phyloP scores from a whole-genome alignment of 1,284 basidiomycete species.

The Cutaneotrichosporon curvatum region DNA sequence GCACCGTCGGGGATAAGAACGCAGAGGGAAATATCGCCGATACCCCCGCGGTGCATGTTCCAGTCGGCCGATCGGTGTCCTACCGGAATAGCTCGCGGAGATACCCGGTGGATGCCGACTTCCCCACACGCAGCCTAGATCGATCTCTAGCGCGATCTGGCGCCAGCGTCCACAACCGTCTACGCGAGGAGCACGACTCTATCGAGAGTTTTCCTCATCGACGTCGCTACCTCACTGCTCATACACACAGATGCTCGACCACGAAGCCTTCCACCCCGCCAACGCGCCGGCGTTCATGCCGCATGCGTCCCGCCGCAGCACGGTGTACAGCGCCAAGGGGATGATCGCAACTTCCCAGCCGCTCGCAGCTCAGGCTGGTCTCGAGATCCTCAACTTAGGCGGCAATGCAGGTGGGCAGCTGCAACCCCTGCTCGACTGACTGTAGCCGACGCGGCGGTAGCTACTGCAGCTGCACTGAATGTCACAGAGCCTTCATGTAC shows the following conservation, averaged over 20 bases:
- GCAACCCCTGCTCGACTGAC: not conserved
- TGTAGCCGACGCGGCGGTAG: constrained; percentile 64
- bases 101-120: too few relatives aligned
- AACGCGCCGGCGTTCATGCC: constrained; percentile 38
- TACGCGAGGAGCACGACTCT: not conserved
- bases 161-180: too few relatives aligned
- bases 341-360: constrained; percentile 79
- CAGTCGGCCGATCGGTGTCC: too few relatives aligned
- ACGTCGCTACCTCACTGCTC: too few relatives aligned
- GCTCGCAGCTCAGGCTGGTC: constrained; percentile 70
- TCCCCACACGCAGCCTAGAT: too few relatives aligned
- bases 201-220: not conserved
- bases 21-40: too few relatives aligned
- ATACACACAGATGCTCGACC: constrained; percentile 21
- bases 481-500: constrained; percentile 59
- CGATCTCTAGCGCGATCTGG: too few relatives aligned
- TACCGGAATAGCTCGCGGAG: too few relatives aligned
- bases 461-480: constrained; percentile 79
- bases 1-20: too few relatives aligned
- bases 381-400: constrained; percentile 74
- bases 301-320: constrained; percentile 27
- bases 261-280: constrained; percentile 34
- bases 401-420: constrained; percentile 65
- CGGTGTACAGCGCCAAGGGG: constrained; percentile 64
- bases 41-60: too few relatives aligned